Evolutionary conservation across 2,329 filamentous ascomycete species (phyloP), one percentile per base, ranked within the genome.

Genomic region (Alternaria gansuensis): DNA sequence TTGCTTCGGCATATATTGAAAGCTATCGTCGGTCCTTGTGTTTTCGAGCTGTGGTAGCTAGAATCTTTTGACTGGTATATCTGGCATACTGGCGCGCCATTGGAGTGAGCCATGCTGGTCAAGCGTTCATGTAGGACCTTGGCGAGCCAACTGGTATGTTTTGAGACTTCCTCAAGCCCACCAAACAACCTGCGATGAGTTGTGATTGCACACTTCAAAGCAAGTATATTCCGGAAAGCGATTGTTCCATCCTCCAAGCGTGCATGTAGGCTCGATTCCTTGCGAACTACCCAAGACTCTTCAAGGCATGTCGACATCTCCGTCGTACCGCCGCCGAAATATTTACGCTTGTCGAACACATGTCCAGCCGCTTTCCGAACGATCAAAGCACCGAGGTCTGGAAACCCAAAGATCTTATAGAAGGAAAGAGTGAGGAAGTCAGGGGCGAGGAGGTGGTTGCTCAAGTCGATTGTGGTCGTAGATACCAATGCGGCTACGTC

Each of bases 401-500:
- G 94, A 64, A 97, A 97, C 1, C 94, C 94, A 75, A 97, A 98
- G 13, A 97, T 93, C 75, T 98, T 98, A 79, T 97, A 96, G 65
- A 98, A 89, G 72, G 93, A 97, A 28, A 97, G 71, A 0, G 90
- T 88, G 0, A 87, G 87, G 64, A 97, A 97, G 74, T 98, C 94
- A 0, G 94, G 91, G 0, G 87, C 85, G 10, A 80, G 78, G 64
- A 81, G 82, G 17, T 85, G 82, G 9, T 87, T 79, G 29, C 78
- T 79, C 40, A 90, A 83, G 53, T 84, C 80, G 50, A 90, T 78
- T 7, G 83, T 82, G 40, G 80, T 83, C 4, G 87, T 90, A 68
- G 87, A 87, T n/a, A 86, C 85, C 34, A 88, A 79, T 10, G 88
- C 87, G 2, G 88, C 87, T 3, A 86, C 87, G 65, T 91, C 88